Evolutionary conservation across 2,329 filamentous ascomycete species (phyloP), one percentile per base, ranked within the genome.

Genomic region (Pyrenophora graminea): DNA sequence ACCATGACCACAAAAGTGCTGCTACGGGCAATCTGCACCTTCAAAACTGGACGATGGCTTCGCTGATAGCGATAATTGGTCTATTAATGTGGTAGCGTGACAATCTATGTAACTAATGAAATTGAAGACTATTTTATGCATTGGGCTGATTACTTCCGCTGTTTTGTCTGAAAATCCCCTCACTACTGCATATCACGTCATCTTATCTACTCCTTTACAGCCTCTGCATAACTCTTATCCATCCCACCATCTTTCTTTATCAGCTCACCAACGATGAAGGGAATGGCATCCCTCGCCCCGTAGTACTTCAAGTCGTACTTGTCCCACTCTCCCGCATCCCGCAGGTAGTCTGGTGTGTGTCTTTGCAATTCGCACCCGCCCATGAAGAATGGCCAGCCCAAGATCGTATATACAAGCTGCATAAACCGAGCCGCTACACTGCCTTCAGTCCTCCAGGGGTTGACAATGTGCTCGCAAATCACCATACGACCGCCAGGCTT

Each of bases 401-500:
- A 39, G 3, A 72, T 27, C 25, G 69, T 71, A 64, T 76, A 82
- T 10, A 79, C 53, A 9, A 70, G 56, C 67, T 85, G 82, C 60
- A 77, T 61, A 13, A 74, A 9, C 17, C 78, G 65, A n/a, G 74
- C 79, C 10, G 77, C 6, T 9, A 78, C 10, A 31, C 74, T 78
- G 5, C 79, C 80, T 37, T 70, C 69, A n/a, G 68, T 74, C 43
- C 67, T 63, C 77, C 79, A 82, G 1, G 78, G 76, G 59, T 82
- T 83, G 19, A 71, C 75, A 10, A 83, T 77, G 70, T 85, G 82
- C 65, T 85, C 82, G 44, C 76, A 79, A 21, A 84, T 70, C 15
- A 85, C 68, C 69, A 85, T 65, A 47, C 80, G 69, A 0, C 82
- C 82, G 2, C 82, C 82, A 0, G 82, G 82, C 52, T 78, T 80